Evolutionary conservation across 352 stramenopile genomes (phyloP).

Genomic region (Blastocystis sp.): DNA sequence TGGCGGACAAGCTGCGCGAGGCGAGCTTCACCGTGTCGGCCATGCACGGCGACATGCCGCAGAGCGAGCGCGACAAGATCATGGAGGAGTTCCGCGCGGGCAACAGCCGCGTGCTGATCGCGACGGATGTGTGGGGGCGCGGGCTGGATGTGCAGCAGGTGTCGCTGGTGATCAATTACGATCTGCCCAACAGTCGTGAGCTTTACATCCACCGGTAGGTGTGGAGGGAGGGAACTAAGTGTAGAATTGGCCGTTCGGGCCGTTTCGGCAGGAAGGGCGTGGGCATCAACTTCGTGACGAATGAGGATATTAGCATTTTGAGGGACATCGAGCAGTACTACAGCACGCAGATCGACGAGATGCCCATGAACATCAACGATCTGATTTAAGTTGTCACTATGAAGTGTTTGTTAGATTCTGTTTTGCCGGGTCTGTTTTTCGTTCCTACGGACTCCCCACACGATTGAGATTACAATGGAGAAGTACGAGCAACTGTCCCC

Average conservation of each 20-base stretch:
- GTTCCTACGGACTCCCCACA: neutral
- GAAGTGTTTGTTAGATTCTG: neutral
- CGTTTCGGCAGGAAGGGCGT: constrained; percentile 93
- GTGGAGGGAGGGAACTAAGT: constrained; percentile 70
- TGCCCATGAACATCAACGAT: constrained; percentile 89
- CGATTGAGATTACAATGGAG: neutral
- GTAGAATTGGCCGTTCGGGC: constrained; percentile 88
- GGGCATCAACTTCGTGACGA: constrained; percentile 92
- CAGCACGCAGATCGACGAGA: constrained; percentile 88
- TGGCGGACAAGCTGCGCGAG: constrained; percentile 90
- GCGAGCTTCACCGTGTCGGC: constrained; percentile 91
- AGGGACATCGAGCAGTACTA: constrained; percentile 90
- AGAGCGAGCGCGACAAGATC: constrained; percentile 87
- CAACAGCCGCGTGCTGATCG: constrained; percentile 90
- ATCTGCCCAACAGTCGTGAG: constrained; percentile 91
- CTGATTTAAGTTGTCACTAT: constrained; percentile 72
- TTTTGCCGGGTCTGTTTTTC: neutral
- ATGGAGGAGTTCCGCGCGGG: constrained; percentile 94
- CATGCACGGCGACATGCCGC: constrained; percentile 95
- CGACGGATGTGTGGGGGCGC: constrained; percentile 91
- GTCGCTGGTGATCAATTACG: constrained; percentile 94
- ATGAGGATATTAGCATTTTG: constrained; percentile 88
- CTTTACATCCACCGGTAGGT: constrained; percentile 85
- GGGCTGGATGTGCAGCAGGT: constrained; percentile 95
- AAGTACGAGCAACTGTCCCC: constrained; percentile 25